These are phyloP conservation scores for Combretum micranthum DNA, from an alignment of 345 rosid genomes.

Conservation along the genomic window DNA sequence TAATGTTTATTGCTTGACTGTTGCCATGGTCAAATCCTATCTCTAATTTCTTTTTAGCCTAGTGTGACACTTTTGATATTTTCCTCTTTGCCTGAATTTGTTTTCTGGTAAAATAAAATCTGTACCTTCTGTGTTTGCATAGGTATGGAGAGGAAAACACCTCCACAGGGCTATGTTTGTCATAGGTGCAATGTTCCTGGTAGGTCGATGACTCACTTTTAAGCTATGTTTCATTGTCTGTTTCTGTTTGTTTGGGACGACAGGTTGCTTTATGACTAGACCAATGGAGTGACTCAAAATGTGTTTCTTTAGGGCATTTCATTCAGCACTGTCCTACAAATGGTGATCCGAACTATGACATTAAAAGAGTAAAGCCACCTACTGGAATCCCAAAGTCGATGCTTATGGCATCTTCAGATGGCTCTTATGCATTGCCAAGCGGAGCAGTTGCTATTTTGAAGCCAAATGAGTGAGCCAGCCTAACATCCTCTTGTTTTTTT, in stretches of 20 bases:
- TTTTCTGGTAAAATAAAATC: constrained; percentile 5
- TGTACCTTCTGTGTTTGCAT: constrained; percentile 21
- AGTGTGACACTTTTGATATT: too few relatives aligned
- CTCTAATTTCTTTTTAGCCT: too few relatives aligned
- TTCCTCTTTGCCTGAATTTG: neutral
- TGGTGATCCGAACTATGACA: constrained; percentile 88
- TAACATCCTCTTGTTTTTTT: constrained; percentile 2
- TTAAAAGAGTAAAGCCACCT: constrained; percentile 87
- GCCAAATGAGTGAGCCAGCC: constrained; percentile 80
- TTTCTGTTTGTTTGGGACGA: neutral
- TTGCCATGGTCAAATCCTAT: too few relatives aligned
- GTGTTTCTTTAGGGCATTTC: constrained; percentile 64
- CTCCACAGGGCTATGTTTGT: constrained; percentile 93
- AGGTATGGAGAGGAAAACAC: constrained; percentile 95
- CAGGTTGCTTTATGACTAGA: neutral
- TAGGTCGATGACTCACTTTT: constrained; percentile 23
- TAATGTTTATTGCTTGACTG: too few relatives aligned
- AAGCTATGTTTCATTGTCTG: neutral
- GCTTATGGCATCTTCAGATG: constrained; percentile 91
- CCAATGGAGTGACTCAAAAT: neutral
- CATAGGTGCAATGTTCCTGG: constrained; percentile 96
- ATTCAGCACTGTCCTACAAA: constrained; percentile 99
- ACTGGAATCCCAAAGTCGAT: constrained; percentile 98
- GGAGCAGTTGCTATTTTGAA: constrained; percentile 91
- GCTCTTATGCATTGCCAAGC: constrained; percentile 95